These are phyloP conservation scores for Punctularia strigosozonata DNA, from an alignment of 768 basidiomycete species.

Conservation along the genomic window DNA sequence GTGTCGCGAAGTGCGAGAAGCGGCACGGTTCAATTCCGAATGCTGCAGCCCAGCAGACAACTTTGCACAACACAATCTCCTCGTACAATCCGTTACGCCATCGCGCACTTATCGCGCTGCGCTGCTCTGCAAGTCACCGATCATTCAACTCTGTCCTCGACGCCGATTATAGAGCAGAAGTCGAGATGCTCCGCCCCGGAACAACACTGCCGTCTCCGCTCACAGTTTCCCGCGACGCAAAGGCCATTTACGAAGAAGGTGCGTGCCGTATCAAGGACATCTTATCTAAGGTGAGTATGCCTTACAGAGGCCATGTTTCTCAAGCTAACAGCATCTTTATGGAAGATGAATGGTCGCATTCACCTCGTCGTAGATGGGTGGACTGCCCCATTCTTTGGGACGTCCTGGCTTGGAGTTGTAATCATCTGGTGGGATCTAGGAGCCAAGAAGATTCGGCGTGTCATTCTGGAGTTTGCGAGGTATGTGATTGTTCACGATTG, in stretches of 20 bases:
- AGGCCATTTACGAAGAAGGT: neutral
- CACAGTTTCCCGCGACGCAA: neutral
- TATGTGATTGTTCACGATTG: neutral
- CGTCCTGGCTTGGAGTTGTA: neutral
- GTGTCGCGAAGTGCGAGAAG: too few relatives aligned
- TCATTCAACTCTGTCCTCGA: neutral
- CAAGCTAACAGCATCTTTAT: neutral
- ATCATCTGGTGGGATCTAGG: neutral
- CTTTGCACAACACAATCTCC: neutral
- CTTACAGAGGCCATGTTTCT: neutral
- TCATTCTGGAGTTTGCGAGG: neutral
- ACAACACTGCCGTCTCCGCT: neutral
- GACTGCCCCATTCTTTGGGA: neutral
- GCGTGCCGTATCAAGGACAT: neutral
- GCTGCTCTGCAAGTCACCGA: neutral
- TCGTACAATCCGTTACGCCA: neutral
- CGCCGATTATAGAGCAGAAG: neutral
- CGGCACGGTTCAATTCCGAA: too few relatives aligned
- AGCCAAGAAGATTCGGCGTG: neutral
- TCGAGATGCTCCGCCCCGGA: neutral
- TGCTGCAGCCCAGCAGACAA: neutral
- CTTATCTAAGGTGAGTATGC: neutral
- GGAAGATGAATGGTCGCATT: neutral
- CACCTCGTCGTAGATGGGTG: neutral
- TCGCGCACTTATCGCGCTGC: neutral